phyloP scores from a whole-genome alignment of 2,329 filamentous ascomycete genomes.

The Penicillium capsulatum region DNA sequence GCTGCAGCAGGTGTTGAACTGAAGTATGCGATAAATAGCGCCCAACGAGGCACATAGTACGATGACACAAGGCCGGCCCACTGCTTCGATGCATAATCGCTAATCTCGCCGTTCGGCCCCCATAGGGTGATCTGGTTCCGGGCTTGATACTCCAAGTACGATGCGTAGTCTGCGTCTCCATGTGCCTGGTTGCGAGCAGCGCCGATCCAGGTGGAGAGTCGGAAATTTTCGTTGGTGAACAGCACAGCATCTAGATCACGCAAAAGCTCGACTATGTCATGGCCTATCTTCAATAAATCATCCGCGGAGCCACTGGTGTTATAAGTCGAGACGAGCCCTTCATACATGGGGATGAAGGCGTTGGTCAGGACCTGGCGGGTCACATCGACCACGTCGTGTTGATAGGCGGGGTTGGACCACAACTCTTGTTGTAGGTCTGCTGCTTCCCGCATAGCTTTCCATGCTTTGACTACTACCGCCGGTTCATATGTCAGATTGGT shows the following conservation, averaged over 20 bases:
- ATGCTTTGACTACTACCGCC: slow-evolving; percentile 36
- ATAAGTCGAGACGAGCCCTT: slow-evolving; percentile 35
- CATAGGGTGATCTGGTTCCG: slow-evolving; percentile 51
- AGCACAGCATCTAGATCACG: slow-evolving; percentile 42
- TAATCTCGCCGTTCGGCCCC: slow-evolving; percentile 48
- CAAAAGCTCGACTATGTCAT: slow-evolving; percentile 35
- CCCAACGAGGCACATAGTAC: slow-evolving; percentile 49
- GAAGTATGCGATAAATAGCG: slow-evolving; percentile 43
- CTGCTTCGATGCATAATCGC: slow-evolving; percentile 49
- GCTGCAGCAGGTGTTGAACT: slow-evolving; percentile 8
- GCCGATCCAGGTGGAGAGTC: slow-evolving; percentile 41
- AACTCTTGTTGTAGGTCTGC: slow-evolving; percentile 30
- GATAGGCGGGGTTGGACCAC: slow-evolving; percentile 43
- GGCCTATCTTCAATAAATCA: slow-evolving; percentile 25
- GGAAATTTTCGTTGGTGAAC: slow-evolving; percentile 41
- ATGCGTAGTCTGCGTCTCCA: slow-evolving; percentile 21
- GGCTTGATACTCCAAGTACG: slow-evolving; percentile 46
- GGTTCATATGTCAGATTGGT: slow-evolving; percentile 45
- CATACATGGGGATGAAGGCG: slow-evolving; percentile 43
- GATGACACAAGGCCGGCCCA: slow-evolving; percentile 47
- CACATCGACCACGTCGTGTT: slow-evolving; percentile 49
- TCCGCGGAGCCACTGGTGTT: slow-evolving; percentile 20
- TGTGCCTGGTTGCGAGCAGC: slow-evolving; percentile 36
- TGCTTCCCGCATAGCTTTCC: slow-evolving; percentile 40
- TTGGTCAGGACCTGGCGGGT: slow-evolving; percentile 49